These are phyloP conservation scores for Camelina laxa DNA, from an alignment of 345 rosid genomes.

Conservation along the genomic window DNA sequence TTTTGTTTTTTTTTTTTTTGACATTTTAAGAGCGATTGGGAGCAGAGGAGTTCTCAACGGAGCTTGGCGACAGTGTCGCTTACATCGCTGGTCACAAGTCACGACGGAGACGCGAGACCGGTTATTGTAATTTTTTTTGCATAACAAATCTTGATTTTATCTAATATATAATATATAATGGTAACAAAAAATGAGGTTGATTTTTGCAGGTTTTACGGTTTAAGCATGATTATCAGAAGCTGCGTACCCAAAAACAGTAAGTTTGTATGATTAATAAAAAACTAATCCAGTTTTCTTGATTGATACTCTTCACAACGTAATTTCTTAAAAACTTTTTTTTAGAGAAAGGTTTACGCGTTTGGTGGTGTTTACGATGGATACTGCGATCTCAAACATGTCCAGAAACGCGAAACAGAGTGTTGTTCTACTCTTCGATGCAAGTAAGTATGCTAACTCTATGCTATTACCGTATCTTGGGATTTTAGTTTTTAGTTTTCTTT, in stretches of 20 bases:
- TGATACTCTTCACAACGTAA: neutral
- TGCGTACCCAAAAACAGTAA: constrained; percentile 80
- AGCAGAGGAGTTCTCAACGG: constrained; percentile 93
- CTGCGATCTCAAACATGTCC: constrained; percentile 80
- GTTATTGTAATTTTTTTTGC: constrained; percentile 63
- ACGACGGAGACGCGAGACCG: constrained; percentile 84
- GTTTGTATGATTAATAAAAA: constrained; percentile 19
- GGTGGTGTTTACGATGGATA: constrained; percentile 88
- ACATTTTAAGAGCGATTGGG: constrained; percentile 61
- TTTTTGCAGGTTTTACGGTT: constrained; percentile 75
- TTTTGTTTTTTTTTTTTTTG: too few relatives aligned
- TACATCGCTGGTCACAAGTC: constrained; percentile 90
- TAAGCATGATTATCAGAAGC: constrained; percentile 87
- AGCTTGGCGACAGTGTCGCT: constrained; percentile 80
- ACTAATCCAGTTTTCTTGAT: neutral
- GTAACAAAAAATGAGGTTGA: neutral
- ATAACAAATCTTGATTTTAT: neutral
- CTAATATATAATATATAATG: too few relatives aligned
- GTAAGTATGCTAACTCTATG: constrained; percentile 48
- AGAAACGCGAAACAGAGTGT: constrained; percentile 70
- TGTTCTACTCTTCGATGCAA: constrained; percentile 88
- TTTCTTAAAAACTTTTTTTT: too few relatives aligned
- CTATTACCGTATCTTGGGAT: too few relatives aligned
- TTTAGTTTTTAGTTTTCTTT: too few relatives aligned
- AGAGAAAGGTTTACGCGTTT: constrained; percentile 82